Evolutionary conservation across 257 asterid genomes (phyloP).

Genomic region (Anisodus tanguticus): DNA sequence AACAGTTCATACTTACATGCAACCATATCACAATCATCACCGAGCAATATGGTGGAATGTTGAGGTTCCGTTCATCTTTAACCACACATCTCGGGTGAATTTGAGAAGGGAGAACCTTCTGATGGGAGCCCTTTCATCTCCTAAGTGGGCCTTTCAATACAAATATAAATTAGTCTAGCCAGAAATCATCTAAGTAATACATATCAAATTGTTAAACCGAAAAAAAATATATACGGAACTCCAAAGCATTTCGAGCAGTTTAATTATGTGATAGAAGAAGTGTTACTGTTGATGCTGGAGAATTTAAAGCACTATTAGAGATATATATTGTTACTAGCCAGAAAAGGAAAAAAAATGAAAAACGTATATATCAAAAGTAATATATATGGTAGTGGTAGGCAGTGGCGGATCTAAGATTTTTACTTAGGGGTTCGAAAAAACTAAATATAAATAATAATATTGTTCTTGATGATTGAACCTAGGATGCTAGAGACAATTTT

Average conservation of each 20-base stretch:
- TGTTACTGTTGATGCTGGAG: too few species aligned
- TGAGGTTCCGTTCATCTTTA: neutral
- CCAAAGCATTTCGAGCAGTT: neutral
- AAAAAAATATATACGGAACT: neutral
- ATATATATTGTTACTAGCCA: neutral
- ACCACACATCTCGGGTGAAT: neutral
- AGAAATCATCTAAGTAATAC: neutral
- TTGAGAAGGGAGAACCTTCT: neutral
- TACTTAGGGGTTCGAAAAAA: too few species aligned
- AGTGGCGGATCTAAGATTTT: too few species aligned
- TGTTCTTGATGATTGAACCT: too few species aligned
- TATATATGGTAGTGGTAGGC: too few species aligned
- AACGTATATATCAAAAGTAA: neutral
- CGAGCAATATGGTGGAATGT: neutral
- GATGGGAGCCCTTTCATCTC: neutral
- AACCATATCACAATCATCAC: neutral
- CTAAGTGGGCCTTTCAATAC: rapidly evolving
- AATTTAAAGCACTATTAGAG: neutral
- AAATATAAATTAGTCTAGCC: neutral
- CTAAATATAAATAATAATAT: too few species aligned
- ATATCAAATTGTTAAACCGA: neutral
- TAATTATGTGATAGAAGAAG: neutral
- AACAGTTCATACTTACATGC: neutral
- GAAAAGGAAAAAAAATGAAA: neutral
- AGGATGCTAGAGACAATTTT: too few species aligned